These are phyloP conservation scores for Tricholoma furcatifolium DNA, from an alignment of 768 basidiomycete genomes.

Conservation along the genomic window DNA sequence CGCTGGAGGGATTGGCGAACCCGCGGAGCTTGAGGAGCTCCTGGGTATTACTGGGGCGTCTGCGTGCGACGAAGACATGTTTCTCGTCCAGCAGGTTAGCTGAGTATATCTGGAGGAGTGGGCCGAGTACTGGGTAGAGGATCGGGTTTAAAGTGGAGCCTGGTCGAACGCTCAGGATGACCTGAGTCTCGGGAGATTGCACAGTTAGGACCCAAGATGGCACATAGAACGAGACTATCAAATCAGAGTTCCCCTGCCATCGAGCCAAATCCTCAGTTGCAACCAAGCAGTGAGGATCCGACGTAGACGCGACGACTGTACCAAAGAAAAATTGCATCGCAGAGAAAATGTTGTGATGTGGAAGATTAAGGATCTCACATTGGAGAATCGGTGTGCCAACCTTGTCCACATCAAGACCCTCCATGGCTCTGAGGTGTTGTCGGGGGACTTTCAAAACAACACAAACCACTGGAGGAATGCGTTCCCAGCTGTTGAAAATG, in stretches of 20 bases:
- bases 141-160: constrained; percentile 8
- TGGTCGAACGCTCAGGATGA: constrained; percentile 28
- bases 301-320: constrained; percentile 12
- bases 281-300: constrained; percentile 1
- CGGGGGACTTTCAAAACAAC: constrained; percentile 36
- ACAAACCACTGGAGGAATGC: constrained; percentile 31
- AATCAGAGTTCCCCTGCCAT: constrained; percentile 30
- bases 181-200: constrained; percentile 12
- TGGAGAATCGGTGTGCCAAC: constrained; percentile 33
- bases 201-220: constrained; percentile 30
- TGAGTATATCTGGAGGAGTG: constrained; percentile 24
- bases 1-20: not conserved
- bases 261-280: constrained; percentile 31
- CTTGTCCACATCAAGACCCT: constrained; percentile 18
- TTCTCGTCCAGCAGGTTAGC: constrained; percentile 24
- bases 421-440: constrained; percentile 23
- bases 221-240: constrained; percentile 35
- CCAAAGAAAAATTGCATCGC: constrained; percentile 35
- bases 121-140: constrained; percentile 26
- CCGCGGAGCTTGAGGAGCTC: constrained; percentile 15
- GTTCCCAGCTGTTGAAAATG: constrained; percentile 27
- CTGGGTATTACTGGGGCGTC: constrained; percentile 23
- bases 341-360: constrained; percentile 31
- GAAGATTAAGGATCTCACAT: constrained; percentile 27
- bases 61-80: constrained; percentile 29